Conservation (phyloP, 2,329 filamentous ascomycete species). For the Berkeleyomyces basicola region DNA sequence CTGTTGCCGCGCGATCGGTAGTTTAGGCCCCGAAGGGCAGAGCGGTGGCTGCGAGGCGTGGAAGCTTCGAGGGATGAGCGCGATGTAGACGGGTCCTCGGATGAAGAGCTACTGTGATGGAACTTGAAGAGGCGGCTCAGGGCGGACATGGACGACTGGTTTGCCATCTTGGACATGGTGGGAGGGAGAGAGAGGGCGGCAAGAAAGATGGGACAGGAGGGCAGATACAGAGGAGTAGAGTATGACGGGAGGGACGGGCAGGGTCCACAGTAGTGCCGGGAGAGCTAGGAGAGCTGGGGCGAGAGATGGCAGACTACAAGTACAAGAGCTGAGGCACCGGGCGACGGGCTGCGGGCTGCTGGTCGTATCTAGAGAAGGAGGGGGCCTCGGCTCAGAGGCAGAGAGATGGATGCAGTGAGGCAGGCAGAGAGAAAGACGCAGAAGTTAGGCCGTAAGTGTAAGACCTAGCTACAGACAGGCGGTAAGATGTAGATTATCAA, state of each 20-base stretch:
- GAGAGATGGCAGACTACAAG: background rate
- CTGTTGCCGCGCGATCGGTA: background rate
- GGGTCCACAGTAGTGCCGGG: too few species aligned
- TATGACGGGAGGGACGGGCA: too few species aligned
- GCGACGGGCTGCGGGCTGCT: background rate
- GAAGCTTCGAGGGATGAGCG: background rate
- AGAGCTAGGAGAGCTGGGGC: background rate
- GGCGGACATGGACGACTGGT: background rate
- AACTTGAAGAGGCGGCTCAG: conserved; percentile 4
- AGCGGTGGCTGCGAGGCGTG: conserved; percentile 7
- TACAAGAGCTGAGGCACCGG: background rate
- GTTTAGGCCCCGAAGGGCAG: background rate
- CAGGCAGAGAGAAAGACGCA: too few species aligned
- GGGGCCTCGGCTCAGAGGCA: too few species aligned
- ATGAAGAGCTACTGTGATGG: background rate
- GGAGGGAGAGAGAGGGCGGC: background rate
- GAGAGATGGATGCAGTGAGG: too few species aligned
- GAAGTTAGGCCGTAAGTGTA: too few species aligned
- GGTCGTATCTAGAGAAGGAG: too few species aligned
- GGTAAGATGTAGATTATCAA: too few species aligned
- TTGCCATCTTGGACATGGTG: background rate
- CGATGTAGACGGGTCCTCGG: background rate
- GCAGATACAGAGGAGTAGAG: too few species aligned
- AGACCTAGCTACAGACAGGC: too few species aligned
- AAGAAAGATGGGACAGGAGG: background rate